Evolutionary conservation across 2,329 filamentous ascomycete species (phyloP), one percentile per base, ranked within the genome.

Genomic region (Rosellinia necatrix): DNA sequence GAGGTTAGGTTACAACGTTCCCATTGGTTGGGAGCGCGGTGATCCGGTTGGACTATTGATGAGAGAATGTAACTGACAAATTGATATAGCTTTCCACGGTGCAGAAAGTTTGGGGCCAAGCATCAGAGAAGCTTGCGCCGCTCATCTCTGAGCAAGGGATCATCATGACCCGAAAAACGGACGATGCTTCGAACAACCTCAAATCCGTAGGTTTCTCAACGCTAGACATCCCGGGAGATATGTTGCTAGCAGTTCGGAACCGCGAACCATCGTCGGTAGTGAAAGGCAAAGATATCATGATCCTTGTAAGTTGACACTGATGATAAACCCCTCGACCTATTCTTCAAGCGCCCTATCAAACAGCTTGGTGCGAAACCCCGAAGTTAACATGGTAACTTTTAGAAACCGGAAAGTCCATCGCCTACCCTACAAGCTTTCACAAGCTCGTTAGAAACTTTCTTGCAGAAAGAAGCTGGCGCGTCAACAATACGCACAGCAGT

Each of bases 71-170:
- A 2, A 22, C 42, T 47, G 13, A 35, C n/a, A 17, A 8, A n/a
- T 13, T 35, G 12, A n/a, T 47, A n/a, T n/a, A 47, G 43, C 22
- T 35, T 15, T 24, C 43, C 19, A 35, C 25, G 25, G 13, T 25
- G 17, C 47, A 49, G 35, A 47, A 25, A 25, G 15, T 49, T 21
- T 49, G 47, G 47, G 15, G 19, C 8, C 47, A 32, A 8, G 22
- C 9, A 3, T n/a, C 47, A n/a, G 47, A 41, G 8, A 35, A 41
- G 25, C 19, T 49, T n/a, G 7, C 12, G 15, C 32, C 47, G 15
- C 17, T 49, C 9, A 9, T 41, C n/a, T 40, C 47, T 17, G 47
- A 41, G 2, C 24, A 24, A 21, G 48, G 48, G 4, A 34, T 50
- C 6, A 9, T 50, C n/a, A 50, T 50, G 2, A 17, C 48, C 25